Conservation (phyloP, 345 rosid species). For the Melaleuca alternifolia region DNA sequence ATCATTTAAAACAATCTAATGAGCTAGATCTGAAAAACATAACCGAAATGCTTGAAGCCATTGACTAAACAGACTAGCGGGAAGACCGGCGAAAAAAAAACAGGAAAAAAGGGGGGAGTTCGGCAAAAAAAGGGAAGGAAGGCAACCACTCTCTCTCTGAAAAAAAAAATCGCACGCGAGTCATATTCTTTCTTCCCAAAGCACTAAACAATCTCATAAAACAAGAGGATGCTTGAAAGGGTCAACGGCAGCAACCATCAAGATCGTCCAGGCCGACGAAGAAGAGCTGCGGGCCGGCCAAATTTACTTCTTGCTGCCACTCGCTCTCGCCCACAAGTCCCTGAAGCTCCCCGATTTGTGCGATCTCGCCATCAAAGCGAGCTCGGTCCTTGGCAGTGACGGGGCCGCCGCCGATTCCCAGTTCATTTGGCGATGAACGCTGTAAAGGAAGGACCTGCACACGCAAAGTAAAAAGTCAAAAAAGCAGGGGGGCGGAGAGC, state of each 20-base stretch:
- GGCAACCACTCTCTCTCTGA: background rate
- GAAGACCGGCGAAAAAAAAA: too few relatives aligned
- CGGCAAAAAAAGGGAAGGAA: too few relatives aligned
- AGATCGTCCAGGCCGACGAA: slow-evolving; percentile 7
- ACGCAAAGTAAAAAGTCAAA: too few relatives aligned
- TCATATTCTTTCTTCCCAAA: background rate
- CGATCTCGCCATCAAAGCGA: slow-evolving; percentile 22
- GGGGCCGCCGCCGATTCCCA: background rate
- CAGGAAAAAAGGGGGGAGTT: too few relatives aligned
- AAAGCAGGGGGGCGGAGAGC: too few relatives aligned
- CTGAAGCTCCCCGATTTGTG: slow-evolving; percentile 23
- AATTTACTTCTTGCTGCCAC: slow-evolving; percentile 27
- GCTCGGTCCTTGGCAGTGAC: background rate
- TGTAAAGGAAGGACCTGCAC: background rate
- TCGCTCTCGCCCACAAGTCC: slow-evolving; percentile 1
- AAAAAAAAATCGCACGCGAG: background rate
- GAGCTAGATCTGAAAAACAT: too few relatives aligned
- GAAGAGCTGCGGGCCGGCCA: slow-evolving; percentile 23
- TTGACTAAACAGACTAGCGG: too few relatives aligned
- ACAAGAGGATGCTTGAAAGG: background rate
- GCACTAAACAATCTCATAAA: background rate
- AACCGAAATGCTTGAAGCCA: too few relatives aligned
- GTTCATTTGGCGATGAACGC: slow-evolving; percentile 2
- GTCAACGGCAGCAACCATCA: background rate
- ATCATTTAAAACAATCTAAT: too few relatives aligned